Conservation (phyloP, 2,329 filamentous ascomycete species). For the Calonectria pseudoreteaudii region DNA sequence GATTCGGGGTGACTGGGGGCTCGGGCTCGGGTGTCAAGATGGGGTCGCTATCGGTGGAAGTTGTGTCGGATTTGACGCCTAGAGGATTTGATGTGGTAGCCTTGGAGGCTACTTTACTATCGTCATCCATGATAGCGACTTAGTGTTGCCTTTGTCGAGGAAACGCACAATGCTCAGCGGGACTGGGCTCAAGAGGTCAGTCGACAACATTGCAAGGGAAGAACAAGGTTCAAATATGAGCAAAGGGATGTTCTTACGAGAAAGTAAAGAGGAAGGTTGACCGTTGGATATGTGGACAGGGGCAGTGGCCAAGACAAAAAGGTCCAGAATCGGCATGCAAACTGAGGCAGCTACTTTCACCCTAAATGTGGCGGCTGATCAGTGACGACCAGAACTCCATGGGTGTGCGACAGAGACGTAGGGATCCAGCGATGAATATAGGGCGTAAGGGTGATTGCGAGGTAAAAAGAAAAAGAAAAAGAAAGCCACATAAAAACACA, state of each 20-base stretch:
- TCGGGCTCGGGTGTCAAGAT: slow-evolving; percentile 55
- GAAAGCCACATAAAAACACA: neutral
- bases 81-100: slow-evolving; percentile 15
- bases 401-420: neutral
- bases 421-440: neutral
- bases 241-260: neutral
- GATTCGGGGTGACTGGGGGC: slow-evolving; percentile 52
- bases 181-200: neutral
- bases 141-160: neutral
- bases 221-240: neutral
- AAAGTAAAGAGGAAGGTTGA: neutral
- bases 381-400: neutral
- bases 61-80: slow-evolving; percentile 39
- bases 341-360: neutral
- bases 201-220: neutral
- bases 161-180: neutral
- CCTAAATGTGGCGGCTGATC: neutral
- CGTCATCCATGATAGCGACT: slow-evolving; percentile 43
- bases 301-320: neutral
- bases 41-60: slow-evolving; percentile 50
- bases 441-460: neutral
- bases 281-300: neutral
- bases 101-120: slow-evolving; percentile 30
- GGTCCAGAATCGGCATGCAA: neutral
- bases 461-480: too few species aligned